Evolutionary conservation across 257 asterid genomes (phyloP).

Genomic region (Primulina huaijiensis): DNA sequence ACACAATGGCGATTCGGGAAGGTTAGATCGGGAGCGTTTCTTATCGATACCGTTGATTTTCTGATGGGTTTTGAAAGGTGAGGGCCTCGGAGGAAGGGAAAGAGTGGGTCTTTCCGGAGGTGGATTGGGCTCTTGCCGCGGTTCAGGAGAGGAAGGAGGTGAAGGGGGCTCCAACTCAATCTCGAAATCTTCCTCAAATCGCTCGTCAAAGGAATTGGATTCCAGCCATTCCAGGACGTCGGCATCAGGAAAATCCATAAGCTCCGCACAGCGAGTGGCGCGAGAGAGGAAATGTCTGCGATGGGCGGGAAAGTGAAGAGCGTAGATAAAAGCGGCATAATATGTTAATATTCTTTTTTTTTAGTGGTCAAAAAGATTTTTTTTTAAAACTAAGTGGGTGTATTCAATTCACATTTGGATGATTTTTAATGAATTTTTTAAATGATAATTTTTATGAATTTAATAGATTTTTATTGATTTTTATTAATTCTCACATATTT

Average conservation of each 20-base stretch:
- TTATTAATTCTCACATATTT: too few species aligned
- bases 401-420: too few species aligned
- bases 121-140: conserved; percentile 27
- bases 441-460: too few species aligned
- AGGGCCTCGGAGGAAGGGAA: conserved; percentile 51
- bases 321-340: too few species aligned
- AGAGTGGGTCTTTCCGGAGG: conserved; percentile 41
- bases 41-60: conserved; percentile 30
- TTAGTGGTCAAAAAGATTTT: too few species aligned
- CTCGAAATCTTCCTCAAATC: conserved; percentile 45
- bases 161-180: conserved; percentile 45
- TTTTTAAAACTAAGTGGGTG: too few species aligned
- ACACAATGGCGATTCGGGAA: conserved; percentile 20
- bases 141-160: conserved; percentile 53
- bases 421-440: too few species aligned
- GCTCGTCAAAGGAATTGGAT: conserved; percentile 46
- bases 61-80: conserved; percentile 28
- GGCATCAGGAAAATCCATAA: conserved; percentile 74
- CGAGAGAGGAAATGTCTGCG: not conserved
- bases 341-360: too few species aligned
- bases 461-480: too few species aligned
- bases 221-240: conserved; percentile 89
- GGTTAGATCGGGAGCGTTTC: conserved; percentile 51
- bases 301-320: not conserved
- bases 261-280: not conserved